These are phyloP conservation scores for Gleditsia sinensis DNA, from an alignment of 306 rosid genomes.

Conservation along the genomic window DNA sequence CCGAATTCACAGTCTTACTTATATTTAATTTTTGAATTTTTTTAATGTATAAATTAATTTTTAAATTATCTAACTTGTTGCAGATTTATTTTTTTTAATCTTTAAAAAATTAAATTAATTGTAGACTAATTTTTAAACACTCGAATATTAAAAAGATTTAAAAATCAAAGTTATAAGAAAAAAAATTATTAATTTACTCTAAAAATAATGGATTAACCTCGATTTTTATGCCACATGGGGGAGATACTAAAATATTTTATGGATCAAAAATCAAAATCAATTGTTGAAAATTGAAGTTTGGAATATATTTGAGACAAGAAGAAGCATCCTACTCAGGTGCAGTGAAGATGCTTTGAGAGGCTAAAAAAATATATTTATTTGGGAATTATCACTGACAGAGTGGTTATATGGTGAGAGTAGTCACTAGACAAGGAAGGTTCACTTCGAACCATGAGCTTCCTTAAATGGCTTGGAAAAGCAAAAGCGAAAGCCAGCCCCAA, in stretches of 20 bases:
- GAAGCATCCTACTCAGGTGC: conserved; percentile 51
- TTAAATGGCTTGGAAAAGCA: conserved; percentile 49
- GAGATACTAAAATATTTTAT: conserved; percentile 5
- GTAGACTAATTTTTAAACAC: too few species aligned
- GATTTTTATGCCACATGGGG: conserved; percentile 38
- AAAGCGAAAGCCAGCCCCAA: conserved; percentile 40
- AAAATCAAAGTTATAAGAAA: too few species aligned
- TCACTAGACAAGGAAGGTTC: conserved; percentile 51
- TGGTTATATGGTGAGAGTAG: conserved; percentile 51
- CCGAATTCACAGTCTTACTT: too few species aligned
- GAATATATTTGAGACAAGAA: conserved; percentile 27
- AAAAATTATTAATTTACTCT: too few species aligned
- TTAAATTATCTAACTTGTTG: too few species aligned
- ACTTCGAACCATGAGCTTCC: conserved; percentile 51
- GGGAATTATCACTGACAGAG: conserved; percentile 59
- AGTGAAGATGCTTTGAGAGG: conserved; percentile 38
- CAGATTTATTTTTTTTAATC: too few species aligned
- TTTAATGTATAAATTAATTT: too few species aligned
- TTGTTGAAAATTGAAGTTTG: conserved; percentile 33
- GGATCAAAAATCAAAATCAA: conserved; percentile 35
- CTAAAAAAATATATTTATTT: conserved; percentile 28
- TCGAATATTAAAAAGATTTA: too few species aligned
- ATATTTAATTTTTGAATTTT: too few species aligned
- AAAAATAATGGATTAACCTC: conserved; percentile 31
- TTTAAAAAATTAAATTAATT: too few species aligned